A percentile compares a stretch with the other conserved stretches of the same genome.
Evolutionary conservation across 441 rosid species (phyloP).

Genomic region (Populus hybrid): DNA sequence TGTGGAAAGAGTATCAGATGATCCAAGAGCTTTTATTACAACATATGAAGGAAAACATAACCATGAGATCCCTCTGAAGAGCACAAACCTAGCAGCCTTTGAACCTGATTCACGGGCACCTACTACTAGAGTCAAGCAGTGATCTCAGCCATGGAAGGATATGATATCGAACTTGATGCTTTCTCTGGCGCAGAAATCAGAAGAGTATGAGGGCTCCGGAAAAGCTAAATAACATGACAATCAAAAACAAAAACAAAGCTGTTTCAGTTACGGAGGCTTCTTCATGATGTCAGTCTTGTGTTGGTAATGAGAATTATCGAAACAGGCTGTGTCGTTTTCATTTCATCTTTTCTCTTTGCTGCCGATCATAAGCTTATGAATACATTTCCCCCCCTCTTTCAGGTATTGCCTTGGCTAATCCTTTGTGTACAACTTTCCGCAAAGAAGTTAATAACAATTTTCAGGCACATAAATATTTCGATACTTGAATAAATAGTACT

Average conservation of each 20-base stretch:
- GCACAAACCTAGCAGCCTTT: constrained; percentile 28
- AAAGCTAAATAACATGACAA: neutral
- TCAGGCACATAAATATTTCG: neutral
- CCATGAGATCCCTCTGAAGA: constrained; percentile 67
- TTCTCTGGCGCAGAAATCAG: neutral
- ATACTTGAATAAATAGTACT: no score
- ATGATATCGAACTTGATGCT: neutral
- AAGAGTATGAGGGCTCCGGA: neutral
- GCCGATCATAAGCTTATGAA: neutral
- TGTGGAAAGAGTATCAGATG: constrained; percentile 84
- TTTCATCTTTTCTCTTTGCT: neutral
- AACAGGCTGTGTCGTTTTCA: neutral
- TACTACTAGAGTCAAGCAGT: constrained; percentile 26
- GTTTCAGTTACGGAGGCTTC: neutral
- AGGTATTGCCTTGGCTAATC: neutral
- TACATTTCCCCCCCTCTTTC: neutral
- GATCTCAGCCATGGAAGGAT: neutral
- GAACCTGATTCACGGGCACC: constrained; percentile 28
- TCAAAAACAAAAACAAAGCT: neutral
- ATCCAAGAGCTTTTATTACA: constrained; percentile 77
- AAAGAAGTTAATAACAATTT: neutral
- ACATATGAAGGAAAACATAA: constrained; percentile 94
- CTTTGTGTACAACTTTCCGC: neutral
- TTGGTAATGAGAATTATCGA: neutral
- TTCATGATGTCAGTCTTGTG: neutral